phyloP scores from a whole-genome alignment of 2,329 filamentous ascomycete genomes.

The Xylariaceae sp. region DNA sequence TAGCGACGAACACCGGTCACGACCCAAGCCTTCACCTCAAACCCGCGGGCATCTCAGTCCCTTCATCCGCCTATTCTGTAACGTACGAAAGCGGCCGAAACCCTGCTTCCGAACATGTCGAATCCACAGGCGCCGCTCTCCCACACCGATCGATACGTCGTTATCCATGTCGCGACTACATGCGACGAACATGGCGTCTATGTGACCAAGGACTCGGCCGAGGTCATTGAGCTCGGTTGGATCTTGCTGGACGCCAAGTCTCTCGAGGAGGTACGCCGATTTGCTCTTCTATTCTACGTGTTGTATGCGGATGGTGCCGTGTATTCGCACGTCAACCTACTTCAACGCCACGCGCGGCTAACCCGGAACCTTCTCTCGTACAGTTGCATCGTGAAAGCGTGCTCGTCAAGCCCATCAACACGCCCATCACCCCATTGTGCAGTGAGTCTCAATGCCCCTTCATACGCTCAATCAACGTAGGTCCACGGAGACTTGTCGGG shows the following conservation, averaged over 20 bases:
- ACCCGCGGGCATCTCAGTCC: conserved; percentile 4
- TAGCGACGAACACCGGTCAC: conserved; percentile 6
- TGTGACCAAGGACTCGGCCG: conserved; percentile 97
- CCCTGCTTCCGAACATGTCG: conserved; percentile 36
- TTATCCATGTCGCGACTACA: conserved; percentile 97
- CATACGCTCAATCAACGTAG: conserved; percentile 6
- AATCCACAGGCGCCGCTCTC: conserved; percentile 51
- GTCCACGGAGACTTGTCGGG: neutral
- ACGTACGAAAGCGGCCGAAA: conserved; percentile 18
- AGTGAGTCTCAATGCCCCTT: conserved; percentile 61
- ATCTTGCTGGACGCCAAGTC: conserved; percentile 88
- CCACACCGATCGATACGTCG: conserved; percentile 90
- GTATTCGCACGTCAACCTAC: neutral
- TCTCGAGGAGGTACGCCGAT: conserved; percentile 74
- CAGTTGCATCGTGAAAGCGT: conserved; percentile 93
- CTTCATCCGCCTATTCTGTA: conserved; percentile 15
- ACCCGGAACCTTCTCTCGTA: conserved; percentile 1
- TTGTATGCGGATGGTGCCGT: neutral
- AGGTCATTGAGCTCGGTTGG: conserved; percentile 99
- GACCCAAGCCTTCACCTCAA: conserved; percentile 3
- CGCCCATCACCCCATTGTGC: conserved; percentile 95
- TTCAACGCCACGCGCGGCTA: conserved; percentile 1
- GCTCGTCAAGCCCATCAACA: conserved; percentile 97
- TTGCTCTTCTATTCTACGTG: neutral
- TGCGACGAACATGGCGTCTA: conserved; percentile 99